Percentiles rank a stretch among this genome's conserved stretches.
These are phyloP conservation scores for Phylloporus sp. DNA, from an alignment of 1,284 basidiomycete genomes.

Conservation along the genomic window DNA sequence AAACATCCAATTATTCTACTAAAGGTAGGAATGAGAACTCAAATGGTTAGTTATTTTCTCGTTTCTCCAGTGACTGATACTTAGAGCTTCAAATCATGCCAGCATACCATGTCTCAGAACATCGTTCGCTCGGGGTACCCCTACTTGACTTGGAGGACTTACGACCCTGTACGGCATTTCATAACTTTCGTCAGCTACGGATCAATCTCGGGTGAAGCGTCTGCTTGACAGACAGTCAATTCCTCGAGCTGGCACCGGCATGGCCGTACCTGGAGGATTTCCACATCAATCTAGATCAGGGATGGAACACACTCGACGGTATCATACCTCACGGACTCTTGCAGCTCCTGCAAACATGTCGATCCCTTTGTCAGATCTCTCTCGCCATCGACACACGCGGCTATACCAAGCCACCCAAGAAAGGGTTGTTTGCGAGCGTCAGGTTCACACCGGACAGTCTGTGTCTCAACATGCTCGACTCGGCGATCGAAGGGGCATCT, in stretches of 20 bases:
- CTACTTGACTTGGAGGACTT: no score
- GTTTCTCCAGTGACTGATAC: no score
- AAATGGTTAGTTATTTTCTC: no score
- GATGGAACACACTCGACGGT: not conserved
- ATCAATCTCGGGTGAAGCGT: not conserved
- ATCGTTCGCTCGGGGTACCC: not conserved
- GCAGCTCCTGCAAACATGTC: not conserved
- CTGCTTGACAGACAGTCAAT: no score
- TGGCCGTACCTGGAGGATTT: not conserved
- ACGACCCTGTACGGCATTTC: not conserved
- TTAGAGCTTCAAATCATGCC: no score
- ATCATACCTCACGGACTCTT: not conserved
- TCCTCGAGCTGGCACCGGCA: not conserved
- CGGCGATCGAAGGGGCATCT: not conserved
- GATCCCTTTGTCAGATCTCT: no score
- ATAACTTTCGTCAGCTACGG: not conserved
- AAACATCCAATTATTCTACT: no score
- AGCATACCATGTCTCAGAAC: no score
- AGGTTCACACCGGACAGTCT: not conserved
- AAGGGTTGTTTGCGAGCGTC: no score
- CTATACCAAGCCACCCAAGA: not conserved
- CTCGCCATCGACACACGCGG: not conserved
- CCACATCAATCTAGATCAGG: not conserved
- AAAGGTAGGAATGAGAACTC: no score
- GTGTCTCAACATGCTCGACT: not conserved